These are phyloP conservation scores for Phylloporus sp. DNA, from an alignment of 768 basidiomycete genomes.

Conservation along the genomic window DNA sequence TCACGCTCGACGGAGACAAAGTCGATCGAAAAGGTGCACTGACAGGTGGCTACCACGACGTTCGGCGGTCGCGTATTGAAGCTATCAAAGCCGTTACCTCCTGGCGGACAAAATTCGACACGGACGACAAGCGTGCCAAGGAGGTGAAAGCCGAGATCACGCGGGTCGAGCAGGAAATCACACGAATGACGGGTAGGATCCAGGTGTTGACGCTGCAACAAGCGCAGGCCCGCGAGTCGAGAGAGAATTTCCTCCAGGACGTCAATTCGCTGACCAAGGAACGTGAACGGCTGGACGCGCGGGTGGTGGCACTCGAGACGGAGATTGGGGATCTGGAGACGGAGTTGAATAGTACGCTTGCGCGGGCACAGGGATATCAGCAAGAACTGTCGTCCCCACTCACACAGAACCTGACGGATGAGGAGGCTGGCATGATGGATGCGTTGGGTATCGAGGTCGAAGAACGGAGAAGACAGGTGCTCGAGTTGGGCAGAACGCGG, in stretches of 20 bases:
- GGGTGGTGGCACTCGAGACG: slow-evolving; percentile 58
- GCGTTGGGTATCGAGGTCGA: slow-evolving; percentile 73
- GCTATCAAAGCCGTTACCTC: slow-evolving; percentile 69
- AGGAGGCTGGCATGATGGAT: slow-evolving; percentile 66
- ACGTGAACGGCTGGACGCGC: slow-evolving; percentile 60
- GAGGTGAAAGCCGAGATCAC: slow-evolving; percentile 72
- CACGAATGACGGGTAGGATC: slow-evolving; percentile 64
- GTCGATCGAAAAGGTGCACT: slow-evolving; percentile 94
- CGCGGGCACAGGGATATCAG: slow-evolving; percentile 59
- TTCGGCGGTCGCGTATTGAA: slow-evolving; percentile 85
- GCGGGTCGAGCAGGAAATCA: slow-evolving; percentile 82
- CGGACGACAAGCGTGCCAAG: slow-evolving; percentile 55
- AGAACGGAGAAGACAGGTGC: slow-evolving; percentile 59
- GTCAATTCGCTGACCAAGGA: slow-evolving; percentile 55
- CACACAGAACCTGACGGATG: slow-evolving; percentile 62
- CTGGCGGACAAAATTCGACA: slow-evolving; percentile 70
- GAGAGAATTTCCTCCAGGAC: slow-evolving; percentile 65
- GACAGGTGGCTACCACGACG: slow-evolving; percentile 94
- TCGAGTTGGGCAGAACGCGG: slow-evolving; percentile 62
- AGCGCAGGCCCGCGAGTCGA: slow-evolving; percentile 59
- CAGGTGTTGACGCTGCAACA: slow-evolving; percentile 67
- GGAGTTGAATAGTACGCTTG: slow-evolving; percentile 58
- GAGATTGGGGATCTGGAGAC: slow-evolving; percentile 68
- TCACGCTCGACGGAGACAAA: slow-evolving; percentile 96
- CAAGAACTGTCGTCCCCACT: slow-evolving; percentile 73